A percentile compares a stretch with the other conserved stretches of the same genome.
phyloP scores from a whole-genome alignment of 2,329 filamentous ascomycete species.

The Aquanectria penicillioides region DNA sequence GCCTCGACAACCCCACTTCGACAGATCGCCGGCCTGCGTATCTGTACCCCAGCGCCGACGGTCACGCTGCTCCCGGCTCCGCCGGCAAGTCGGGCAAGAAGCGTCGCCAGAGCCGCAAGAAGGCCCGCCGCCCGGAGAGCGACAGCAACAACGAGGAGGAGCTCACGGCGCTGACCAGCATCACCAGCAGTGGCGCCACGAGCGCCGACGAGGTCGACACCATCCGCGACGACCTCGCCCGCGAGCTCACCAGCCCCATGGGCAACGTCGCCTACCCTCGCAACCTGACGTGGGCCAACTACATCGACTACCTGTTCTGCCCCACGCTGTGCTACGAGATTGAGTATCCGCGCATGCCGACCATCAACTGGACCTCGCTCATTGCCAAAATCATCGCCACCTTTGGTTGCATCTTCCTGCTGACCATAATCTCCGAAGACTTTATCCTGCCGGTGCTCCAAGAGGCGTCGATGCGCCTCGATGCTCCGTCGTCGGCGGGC shows the following conservation, averaged over 20 bases:
- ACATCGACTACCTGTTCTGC: conserved; percentile 86
- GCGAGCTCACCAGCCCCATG: conserved; percentile 89
- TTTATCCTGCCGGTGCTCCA: conserved; percentile 92
- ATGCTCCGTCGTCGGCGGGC: conserved; percentile 51
- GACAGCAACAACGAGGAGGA: conserved; percentile 43
- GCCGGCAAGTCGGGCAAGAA: conserved; percentile 33
- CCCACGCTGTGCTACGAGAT: conserved; percentile 98
- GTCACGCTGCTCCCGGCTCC: conserved; percentile 42
- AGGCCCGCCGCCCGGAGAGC: conserved; percentile 34
- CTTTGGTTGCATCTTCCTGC: conserved; percentile 95
- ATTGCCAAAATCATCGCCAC: conserved; percentile 87
- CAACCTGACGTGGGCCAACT: conserved; percentile 87
- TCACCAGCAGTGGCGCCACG: conserved; percentile 24
- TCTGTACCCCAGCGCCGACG: conserved; percentile 74
- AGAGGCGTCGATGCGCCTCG: conserved; percentile 70
- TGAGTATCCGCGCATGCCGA: conserved; percentile 85
- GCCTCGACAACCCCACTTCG: conserved; percentile 78
- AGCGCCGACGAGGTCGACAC: conserved; percentile 66
- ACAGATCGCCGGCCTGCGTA: conserved; percentile 77
- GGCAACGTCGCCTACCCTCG: conserved; percentile 90
- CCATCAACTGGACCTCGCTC: conserved; percentile 83
- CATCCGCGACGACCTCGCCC: conserved; percentile 86
- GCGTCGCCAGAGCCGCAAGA: conserved; percentile 29
- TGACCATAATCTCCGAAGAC: conserved; percentile 91
- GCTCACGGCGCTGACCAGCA: background rate